Evolutionary conservation across 1,284 basidiomycete species (phyloP).

Genomic region (Phellopilus nigrolimitatus): DNA sequence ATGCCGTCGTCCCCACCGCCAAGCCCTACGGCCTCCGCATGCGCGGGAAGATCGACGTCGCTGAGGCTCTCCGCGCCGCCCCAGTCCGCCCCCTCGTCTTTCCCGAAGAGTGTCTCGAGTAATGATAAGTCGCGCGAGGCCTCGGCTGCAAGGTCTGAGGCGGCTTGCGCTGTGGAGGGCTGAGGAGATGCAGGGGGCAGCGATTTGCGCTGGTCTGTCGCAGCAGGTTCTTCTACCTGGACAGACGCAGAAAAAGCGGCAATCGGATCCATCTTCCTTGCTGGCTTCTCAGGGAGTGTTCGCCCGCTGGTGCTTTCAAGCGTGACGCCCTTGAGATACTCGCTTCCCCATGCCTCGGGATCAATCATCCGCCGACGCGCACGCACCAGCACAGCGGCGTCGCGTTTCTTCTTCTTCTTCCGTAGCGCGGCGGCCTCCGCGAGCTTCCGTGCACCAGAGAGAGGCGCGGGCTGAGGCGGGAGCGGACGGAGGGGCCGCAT

Average conservation of each 20-base stretch:
- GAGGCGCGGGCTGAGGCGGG: constrained; percentile 31
- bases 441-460: constrained; percentile 5
- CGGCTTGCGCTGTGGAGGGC: too few species aligned
- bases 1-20: constrained; percentile 5
- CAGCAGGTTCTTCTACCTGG: too few species aligned
- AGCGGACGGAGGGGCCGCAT: constrained; percentile 65
- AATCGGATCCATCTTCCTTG: too few species aligned
- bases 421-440: constrained; percentile 5
- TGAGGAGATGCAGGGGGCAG: too few species aligned
- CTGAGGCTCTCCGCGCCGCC: constrained; percentile 48
- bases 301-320: constrained; percentile 38
- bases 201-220: too few species aligned
- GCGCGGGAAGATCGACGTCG: constrained; percentile 41
- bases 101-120: constrained; percentile 48
- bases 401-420: constrained; percentile 25
- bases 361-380: constrained; percentile 57
- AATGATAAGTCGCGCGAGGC: constrained; percentile 43
- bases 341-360: constrained; percentile 60
- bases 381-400: constrained; percentile 36
- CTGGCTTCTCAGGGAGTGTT: constrained; percentile 14
- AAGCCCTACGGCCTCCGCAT: neutral
- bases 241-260: too few species aligned
- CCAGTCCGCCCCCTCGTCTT: constrained; percentile 40
- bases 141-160: constrained; percentile 41
- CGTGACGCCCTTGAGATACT: constrained; percentile 60